Conservation (phyloP, 345 rosid genomes). For the Salix dunnii region DNA sequence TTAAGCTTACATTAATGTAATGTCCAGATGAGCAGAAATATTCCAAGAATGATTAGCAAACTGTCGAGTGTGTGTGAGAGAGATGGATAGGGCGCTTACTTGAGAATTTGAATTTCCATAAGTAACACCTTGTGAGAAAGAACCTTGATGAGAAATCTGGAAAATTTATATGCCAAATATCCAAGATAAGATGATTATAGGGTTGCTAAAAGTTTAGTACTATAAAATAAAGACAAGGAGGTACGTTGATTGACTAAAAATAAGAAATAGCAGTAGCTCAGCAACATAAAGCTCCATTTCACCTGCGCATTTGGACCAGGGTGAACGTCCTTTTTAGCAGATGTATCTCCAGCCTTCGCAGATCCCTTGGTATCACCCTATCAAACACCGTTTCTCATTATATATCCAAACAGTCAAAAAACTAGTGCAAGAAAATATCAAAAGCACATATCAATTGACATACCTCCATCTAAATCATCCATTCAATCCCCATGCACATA, state of each 20-base stretch:
- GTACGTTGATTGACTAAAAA: neutral
- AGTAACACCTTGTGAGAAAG: slow-evolving; percentile 31
- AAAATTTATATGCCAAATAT: slow-evolving; percentile 8
- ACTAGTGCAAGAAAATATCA: neutral
- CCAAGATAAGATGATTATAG: neutral
- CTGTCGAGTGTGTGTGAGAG: neutral
- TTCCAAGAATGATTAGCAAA: no score
- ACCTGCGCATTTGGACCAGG: slow-evolving; percentile 59
- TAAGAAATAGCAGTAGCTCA: neutral
- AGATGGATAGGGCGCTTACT: slow-evolving; percentile 34
- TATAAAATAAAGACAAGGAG: neutral
- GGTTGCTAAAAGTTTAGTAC: neutral
- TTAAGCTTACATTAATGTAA: neutral
- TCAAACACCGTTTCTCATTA: slow-evolving; percentile 5
- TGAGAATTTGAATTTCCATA: slow-evolving; percentile 31
- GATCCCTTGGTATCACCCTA: slow-evolving; percentile 89
- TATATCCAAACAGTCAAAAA: neutral
- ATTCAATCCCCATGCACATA: slow-evolving; percentile 19
- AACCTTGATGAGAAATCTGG: slow-evolving; percentile 54
- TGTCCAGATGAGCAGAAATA: no score
- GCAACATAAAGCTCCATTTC: neutral
- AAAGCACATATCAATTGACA: neutral
- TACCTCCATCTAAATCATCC: slow-evolving; percentile 80
- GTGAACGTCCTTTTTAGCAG: slow-evolving; percentile 53
- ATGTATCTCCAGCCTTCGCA: slow-evolving; percentile 63